These are phyloP conservation scores for Mortierella sp. DNA, from an alignment of 371 early-diverging fungal genomes.

Conservation along the genomic window DNA sequence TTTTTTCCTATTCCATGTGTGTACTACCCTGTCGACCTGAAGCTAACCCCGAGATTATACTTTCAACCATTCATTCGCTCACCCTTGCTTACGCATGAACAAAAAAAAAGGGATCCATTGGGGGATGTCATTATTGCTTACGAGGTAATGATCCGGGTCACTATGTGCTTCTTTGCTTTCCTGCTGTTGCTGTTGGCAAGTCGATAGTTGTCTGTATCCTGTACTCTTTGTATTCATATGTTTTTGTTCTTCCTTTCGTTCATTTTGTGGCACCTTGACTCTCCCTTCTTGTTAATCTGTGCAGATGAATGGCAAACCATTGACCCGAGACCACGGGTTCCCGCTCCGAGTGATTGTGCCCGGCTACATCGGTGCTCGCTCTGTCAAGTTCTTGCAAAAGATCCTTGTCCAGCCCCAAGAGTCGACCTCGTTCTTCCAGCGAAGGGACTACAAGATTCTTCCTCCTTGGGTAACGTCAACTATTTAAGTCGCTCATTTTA, in stretches of 20 bases:
- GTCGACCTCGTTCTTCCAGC: constrained; percentile 79
- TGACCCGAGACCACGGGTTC: constrained; percentile 85
- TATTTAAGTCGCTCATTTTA: neutral
- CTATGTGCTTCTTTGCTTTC: neutral
- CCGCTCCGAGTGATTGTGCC: constrained; percentile 91
- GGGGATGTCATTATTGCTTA: constrained; percentile 88
- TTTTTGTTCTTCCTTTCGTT: neutral
- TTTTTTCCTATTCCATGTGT: neutral
- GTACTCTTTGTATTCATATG: neutral
- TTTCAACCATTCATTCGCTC: neutral
- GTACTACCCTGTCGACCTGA: too few species aligned
- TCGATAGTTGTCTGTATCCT: neutral
- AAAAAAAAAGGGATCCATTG: constrained; percentile 67
- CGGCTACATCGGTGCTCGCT: constrained; percentile 90
- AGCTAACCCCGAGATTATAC: neutral
- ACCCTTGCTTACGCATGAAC: neutral
- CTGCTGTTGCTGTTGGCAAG: neutral
- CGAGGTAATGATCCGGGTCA: constrained; percentile 57
- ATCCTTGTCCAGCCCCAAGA: constrained; percentile 72
- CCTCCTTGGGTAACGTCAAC: constrained; percentile 73
- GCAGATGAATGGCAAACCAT: constrained; percentile 84
- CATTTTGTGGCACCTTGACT: neutral
- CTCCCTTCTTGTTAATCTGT: neutral
- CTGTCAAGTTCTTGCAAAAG: constrained; percentile 82
- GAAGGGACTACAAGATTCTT: constrained; percentile 85